A percentile compares a stretch with the other conserved stretches of the same genome.
These are phyloP conservation scores for Canavalia gladiata DNA, from an alignment of 306 rosid genomes.

Conservation along the genomic window DNA sequence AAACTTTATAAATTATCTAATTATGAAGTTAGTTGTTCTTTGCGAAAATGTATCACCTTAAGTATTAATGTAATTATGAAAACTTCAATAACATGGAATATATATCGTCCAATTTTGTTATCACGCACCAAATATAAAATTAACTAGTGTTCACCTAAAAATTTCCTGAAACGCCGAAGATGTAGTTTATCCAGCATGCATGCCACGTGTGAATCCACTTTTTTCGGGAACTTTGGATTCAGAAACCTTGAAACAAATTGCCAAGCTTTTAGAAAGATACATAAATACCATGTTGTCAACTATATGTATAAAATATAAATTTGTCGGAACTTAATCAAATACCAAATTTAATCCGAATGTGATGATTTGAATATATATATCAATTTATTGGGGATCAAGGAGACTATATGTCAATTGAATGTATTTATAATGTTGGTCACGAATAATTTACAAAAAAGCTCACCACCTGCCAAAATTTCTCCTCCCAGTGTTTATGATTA, in stretches of 20 bases:
- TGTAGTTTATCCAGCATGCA: constrained; percentile 41
- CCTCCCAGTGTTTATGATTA: no score
- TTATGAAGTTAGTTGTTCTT: not conserved
- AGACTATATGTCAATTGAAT: not conserved
- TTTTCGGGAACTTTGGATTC: not conserved
- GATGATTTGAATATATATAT: constrained; percentile 1
- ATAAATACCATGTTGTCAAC: constrained; percentile 30
- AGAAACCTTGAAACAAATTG: constrained; percentile 8
- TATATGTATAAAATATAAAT: constrained; percentile 3
- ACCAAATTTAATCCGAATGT: not conserved
- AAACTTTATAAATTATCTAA: not conserved
- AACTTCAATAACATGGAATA: not conserved
- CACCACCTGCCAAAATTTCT: no score
- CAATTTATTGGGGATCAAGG: no score
- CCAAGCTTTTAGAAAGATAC: constrained; percentile 3
- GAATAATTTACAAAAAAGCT: no score
- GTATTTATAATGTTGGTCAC: not conserved
- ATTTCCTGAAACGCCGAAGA: not conserved
- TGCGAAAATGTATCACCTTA: not conserved
- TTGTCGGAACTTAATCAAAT: constrained; percentile 35
- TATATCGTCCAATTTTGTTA: not conserved
- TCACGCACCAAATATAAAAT: constrained; percentile 6
- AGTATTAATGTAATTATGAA: not conserved
- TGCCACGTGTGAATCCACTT: constrained; percentile 38
- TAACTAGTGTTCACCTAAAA: not conserved